phyloP scores from a whole-genome alignment of 306 rosid genomes.

The Pyrus communis region DNA sequence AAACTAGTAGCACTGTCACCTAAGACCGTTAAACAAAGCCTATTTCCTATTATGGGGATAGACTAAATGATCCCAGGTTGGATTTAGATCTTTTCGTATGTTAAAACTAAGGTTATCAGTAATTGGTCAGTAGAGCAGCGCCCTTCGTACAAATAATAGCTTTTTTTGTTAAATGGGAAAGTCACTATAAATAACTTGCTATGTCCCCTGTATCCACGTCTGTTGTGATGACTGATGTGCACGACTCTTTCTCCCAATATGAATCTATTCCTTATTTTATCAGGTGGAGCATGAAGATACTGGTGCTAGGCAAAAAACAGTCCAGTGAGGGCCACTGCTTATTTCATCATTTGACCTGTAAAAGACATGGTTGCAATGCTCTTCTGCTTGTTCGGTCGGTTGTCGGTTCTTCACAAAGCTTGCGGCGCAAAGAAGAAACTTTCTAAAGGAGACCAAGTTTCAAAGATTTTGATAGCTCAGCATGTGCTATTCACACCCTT shows the following conservation, averaged over 20 bases:
- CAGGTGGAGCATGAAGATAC: conserved; percentile 51
- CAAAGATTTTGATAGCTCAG: not conserved
- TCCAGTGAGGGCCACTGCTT: not conserved
- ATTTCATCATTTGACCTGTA: too few species aligned
- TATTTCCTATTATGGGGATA: not conserved
- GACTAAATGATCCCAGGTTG: not conserved
- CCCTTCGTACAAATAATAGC: not conserved
- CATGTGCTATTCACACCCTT: too few species aligned
- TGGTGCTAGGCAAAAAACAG: conserved; percentile 36
- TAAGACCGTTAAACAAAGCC: not conserved
- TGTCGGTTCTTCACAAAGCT: not conserved
- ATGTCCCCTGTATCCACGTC: not conserved
- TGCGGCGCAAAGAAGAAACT: not conserved
- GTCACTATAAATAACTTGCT: not conserved
- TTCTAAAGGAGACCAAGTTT: not conserved
- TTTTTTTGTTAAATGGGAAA: not conserved
- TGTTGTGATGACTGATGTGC: not conserved
- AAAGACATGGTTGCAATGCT: too few species aligned
- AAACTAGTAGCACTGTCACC: not conserved
- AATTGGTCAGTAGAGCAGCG: not conserved
- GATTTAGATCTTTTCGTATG: not conserved
- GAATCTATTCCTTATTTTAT: not conserved
- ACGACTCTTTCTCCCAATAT: not conserved
- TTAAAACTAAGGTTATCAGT: not conserved
- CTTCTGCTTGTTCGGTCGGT: not conserved